Percentiles rank a stretch among this genome's conserved stretches.
Conservation (phyloP, 2,329 filamentous ascomycete genomes). For the Aspergillus sp. region DNA sequence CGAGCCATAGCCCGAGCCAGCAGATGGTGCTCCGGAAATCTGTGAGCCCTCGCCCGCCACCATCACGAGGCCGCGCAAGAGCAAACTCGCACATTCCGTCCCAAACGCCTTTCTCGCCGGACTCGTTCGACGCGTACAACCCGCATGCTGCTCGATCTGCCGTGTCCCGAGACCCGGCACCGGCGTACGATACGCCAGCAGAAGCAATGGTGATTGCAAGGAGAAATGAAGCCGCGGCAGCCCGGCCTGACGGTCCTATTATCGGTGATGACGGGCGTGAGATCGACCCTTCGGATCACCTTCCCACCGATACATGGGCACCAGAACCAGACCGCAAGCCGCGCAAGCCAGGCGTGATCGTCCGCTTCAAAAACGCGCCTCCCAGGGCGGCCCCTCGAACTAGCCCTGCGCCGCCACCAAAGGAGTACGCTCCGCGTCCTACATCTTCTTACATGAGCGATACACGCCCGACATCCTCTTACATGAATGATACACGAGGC, state of each 20-base stretch:
- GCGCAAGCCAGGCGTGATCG: conserved; percentile 53
- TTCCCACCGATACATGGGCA: conserved; percentile 68
- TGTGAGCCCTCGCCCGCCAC: conserved; percentile 60
- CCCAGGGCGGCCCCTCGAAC: conserved; percentile 30
- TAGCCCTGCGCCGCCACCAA: conserved; percentile 21
- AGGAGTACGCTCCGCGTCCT: conserved; percentile 19
- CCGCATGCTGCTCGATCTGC: conserved; percentile 47
- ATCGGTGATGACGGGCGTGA: conserved; percentile 67
- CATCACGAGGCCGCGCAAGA: conserved; percentile 42
- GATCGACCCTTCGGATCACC: conserved; percentile 69
- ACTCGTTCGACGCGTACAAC: conserved; percentile 65
- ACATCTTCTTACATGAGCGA: conserved; percentile 13
- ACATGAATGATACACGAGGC: conserved; percentile 17
- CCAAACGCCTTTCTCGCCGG: conserved; percentile 62
- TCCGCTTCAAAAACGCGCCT: conserved; percentile 50
- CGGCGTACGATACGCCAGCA: conserved; percentile 44
- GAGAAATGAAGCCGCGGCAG: conserved; percentile 42
- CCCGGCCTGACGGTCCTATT: conserved; percentile 59
- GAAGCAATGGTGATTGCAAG: conserved; percentile 45
- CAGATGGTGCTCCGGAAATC: conserved; percentile 59
- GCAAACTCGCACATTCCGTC: conserved; percentile 54
- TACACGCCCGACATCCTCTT: conserved; percentile 17
- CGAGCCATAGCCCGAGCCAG: conserved; percentile 30
- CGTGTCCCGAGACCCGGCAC: conserved; percentile 36
- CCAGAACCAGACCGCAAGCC: conserved; percentile 66